phyloP scores from a whole-genome alignment of 1,284 basidiomycete species.

The Ganoderma resinaceum region DNA sequence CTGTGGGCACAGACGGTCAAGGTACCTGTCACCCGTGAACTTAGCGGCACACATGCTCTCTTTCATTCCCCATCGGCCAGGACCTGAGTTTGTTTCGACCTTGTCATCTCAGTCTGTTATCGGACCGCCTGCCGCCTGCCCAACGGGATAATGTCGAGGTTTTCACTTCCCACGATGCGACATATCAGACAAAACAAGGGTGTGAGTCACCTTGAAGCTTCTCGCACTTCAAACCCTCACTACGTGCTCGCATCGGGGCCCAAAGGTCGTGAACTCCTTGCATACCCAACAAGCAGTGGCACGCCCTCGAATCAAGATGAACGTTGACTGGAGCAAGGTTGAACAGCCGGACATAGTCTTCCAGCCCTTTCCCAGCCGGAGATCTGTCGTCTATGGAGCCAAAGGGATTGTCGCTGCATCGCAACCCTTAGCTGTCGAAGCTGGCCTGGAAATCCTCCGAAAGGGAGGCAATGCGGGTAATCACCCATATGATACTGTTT shows the following conservation, averaged over 20 bases:
- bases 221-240: neutral
- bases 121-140: neutral
- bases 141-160: neutral
- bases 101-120: neutral
- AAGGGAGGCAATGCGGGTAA: conserved; percentile 92
- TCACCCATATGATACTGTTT: neutral
- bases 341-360: conserved; percentile 65
- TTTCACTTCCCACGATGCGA: conserved; percentile 20
- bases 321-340: conserved; percentile 74
- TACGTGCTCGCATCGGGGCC: neutral
- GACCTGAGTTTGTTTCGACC: neutral
- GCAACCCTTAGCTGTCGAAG: conserved; percentile 89
- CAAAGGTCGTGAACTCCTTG: neutral
- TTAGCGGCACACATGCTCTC: neutral
- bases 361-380: conserved; percentile 70
- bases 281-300: neutral
- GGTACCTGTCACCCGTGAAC: neutral
- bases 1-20: neutral
- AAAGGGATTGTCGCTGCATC: conserved; percentile 92
- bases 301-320: conserved; percentile 36
- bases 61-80: neutral
- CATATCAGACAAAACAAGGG: neutral
- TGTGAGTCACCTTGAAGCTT: neutral
- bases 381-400: conserved; percentile 83
- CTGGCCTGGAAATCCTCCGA: conserved; percentile 87